phyloP scores from a whole-genome alignment of 2,329 filamentous ascomycete genomes.

The Ceratocystis colombiana region DNA sequence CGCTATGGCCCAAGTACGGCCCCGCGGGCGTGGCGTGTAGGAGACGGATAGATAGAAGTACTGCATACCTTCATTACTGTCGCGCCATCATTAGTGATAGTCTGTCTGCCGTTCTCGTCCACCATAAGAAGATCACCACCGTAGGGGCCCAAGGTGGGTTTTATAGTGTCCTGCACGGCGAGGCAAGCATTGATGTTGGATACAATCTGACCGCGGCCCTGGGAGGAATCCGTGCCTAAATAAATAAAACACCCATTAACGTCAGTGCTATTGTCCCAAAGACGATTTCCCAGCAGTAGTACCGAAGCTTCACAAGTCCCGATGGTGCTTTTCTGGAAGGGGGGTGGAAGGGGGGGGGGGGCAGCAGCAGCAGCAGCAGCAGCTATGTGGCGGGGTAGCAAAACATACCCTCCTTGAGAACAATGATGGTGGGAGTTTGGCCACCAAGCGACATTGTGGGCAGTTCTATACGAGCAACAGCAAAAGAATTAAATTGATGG shows the following conservation, averaged over 20 bases:
- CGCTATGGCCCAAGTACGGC: not conserved
- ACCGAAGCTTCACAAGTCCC: not conserved
- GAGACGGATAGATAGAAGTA: not conserved
- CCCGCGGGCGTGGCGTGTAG: too few relatives aligned
- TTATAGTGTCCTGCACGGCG: constrained; percentile 90
- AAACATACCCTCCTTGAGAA: constrained; percentile 82
- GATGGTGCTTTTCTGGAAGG: not conserved
- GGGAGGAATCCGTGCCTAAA: constrained; percentile 88
- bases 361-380: constrained; percentile 27
- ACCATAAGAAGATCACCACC: constrained; percentile 94
- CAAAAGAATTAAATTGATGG: constrained; percentile 17
- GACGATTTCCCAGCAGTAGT: not conserved
- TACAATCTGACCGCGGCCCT: constrained; percentile 91
- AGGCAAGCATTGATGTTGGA: constrained; percentile 98
- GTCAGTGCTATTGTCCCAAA: constrained; percentile 9
- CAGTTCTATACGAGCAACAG: constrained; percentile 6
- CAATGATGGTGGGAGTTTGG: constrained; percentile 94
- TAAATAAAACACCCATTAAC: constrained; percentile 33
- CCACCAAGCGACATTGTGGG: constrained; percentile 84
- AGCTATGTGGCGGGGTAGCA: constrained; percentile 37
- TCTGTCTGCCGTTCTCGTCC: constrained; percentile 88
- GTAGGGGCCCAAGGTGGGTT: constrained; percentile 90
- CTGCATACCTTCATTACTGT: constrained; percentile 87
- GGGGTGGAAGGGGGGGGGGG: too few relatives aligned
- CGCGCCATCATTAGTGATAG: constrained; percentile 97